Evolutionary conservation across 306 rosid genomes (phyloP), one percentile per base, ranked within the genome.

Genomic region (Lupinus albus): DNA sequence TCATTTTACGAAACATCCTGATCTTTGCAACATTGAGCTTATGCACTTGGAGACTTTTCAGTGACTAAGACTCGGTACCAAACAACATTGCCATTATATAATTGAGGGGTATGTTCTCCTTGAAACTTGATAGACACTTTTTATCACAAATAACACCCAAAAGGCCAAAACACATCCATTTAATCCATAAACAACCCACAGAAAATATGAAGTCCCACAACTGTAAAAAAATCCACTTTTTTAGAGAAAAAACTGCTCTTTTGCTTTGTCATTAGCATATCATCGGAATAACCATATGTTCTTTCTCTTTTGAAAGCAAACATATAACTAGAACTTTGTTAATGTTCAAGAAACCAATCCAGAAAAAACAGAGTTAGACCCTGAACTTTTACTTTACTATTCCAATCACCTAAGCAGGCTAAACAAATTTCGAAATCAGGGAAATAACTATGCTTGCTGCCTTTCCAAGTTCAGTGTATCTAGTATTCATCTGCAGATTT

Each of bases 341-440:
- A 25, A 25, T 25, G 30, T 25, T 25, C 30, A 25, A 25, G 30
- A 25, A 21, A 25, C 30, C 30, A 25, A 25, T 25, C 30, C 30
- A 25, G 30, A 25, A 25, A 25, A 25, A 25, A 4, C 30, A 25
- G 30, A 25, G 4, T 25, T 25, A 25, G 30, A 25, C 30, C 4
- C 30, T 25, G 30, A 25, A 25, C 30, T 25, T 25, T 25, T 25
- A 51, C 62, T 57, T n/a, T 53, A 47, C 17, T 48, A 73, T 54
- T 79, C 20, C 46, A 38, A 54, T 48, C 68, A 62, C 11, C n/a
- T 14, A 67, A 74, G 52, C 70, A 64, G 52, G 33, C 57, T 11
- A 68, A 61, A 67, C 41, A 32, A 52, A 44, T 48, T 58, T 45
- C 44, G 45, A 30, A 52, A 51, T n/a, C 45, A 9, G 45, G 45